Percentiles rank a stretch among this genome's conserved stretches.
Conservation (phyloP, 352 stramenopile genomes). For the Phytophthora sansomeana region DNA sequence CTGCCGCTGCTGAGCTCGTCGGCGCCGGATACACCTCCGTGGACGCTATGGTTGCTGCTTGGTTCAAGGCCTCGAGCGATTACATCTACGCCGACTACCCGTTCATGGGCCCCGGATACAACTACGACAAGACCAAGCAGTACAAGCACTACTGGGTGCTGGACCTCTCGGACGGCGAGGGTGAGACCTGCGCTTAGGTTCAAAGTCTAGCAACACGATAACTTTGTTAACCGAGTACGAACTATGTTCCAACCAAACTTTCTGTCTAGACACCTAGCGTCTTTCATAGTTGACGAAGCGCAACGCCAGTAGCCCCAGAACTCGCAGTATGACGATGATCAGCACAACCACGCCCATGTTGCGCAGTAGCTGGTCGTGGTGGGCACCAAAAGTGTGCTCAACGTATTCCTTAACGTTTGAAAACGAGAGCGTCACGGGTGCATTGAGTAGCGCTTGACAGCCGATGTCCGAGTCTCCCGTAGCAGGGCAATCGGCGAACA, state of each 20-base stretch:
- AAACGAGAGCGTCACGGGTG: conserved; percentile 38
- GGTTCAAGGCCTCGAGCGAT: conserved; percentile 44
- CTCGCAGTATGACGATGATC: conserved; percentile 49
- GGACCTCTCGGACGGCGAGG: conserved; percentile 31
- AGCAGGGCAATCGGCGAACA: conserved; percentile 48
- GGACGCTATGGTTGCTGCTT: conserved; percentile 43
- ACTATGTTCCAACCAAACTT: not conserved
- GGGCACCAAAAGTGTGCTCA: conserved; percentile 49
- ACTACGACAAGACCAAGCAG: conserved; percentile 38
- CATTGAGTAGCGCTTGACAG: conserved; percentile 37
- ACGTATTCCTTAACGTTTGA: conserved; percentile 53
- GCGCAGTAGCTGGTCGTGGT: conserved; percentile 42
- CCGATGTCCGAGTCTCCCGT: conserved; percentile 25
- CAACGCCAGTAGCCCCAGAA: conserved; percentile 56
- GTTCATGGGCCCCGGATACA: conserved; percentile 43
- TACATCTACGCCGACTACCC: conserved; percentile 42
- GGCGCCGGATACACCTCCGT: conserved; percentile 46
- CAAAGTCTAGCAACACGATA: conserved; percentile 5
- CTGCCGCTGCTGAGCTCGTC: conserved; percentile 43
- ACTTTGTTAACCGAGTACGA: conserved; percentile 5
- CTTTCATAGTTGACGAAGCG: conserved; percentile 63
- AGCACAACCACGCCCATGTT: conserved; percentile 52
- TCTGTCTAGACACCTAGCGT: conserved; percentile 29
- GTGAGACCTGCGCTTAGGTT: conserved; percentile 29
- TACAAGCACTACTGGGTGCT: conserved; percentile 50